These are phyloP conservation scores for Neonectria neomacrospora DNA, from an alignment of 2,329 filamentous ascomycete genomes.

Conservation along the genomic window DNA sequence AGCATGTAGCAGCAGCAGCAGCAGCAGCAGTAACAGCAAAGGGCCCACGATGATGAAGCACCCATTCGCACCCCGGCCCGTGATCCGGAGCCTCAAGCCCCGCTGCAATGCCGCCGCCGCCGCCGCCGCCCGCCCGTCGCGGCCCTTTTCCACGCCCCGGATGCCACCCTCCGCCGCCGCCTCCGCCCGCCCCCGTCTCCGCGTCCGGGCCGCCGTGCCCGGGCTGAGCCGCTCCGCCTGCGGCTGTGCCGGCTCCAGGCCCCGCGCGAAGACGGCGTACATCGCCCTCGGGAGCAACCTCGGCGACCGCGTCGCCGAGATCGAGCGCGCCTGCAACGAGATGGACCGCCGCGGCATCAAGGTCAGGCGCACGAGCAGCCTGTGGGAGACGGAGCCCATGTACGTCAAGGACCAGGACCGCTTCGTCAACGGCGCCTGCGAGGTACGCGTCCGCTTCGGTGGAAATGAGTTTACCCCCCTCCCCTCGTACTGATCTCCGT, in stretches of 20 bases:
- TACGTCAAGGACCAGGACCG: constrained; percentile 89
- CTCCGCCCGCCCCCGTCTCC: constrained; percentile 29
- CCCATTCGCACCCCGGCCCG: constrained; percentile 19
- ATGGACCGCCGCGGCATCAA: constrained; percentile 80
- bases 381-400: constrained; percentile 98
- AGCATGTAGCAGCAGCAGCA: constrained; percentile 29
- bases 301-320: constrained; percentile 84
- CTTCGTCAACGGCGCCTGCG: constrained; percentile 93
- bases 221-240: constrained; percentile 46
- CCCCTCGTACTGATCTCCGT: constrained; percentile 26
- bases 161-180: constrained; percentile 23
- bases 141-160: constrained; percentile 28
- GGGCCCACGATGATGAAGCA: constrained; percentile 34
- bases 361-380: constrained; percentile 81
- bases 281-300: constrained; percentile 94
- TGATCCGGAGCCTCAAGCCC: constrained; percentile 25
- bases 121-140: constrained; percentile 13
- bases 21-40: constrained; percentile 1
- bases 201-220: constrained; percentile 22
- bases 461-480: no score
- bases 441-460: constrained; percentile 69
- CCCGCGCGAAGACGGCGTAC: constrained; percentile 67
- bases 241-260: constrained; percentile 48
- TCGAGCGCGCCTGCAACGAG: constrained; percentile 82
- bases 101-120: constrained; percentile 17